Conservation (phyloP, 2,329 filamentous ascomycete genomes). For the Hypoxylon sp. region DNA sequence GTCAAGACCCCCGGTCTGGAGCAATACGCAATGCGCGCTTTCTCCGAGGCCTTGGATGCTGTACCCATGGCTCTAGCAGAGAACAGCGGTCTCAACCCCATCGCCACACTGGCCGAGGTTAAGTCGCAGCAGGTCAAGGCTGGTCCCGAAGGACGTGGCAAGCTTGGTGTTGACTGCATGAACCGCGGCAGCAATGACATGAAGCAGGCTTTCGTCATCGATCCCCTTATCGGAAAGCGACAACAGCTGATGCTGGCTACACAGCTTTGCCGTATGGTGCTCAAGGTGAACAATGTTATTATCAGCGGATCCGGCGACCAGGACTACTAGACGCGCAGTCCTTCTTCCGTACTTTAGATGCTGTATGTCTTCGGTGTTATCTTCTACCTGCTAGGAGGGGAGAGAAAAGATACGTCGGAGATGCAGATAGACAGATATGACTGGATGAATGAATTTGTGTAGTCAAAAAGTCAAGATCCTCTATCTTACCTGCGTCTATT, state of each 20-base stretch:
- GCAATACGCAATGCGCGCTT: constrained; percentile 99
- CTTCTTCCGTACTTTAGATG: too few species aligned
- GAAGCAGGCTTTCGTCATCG: constrained; percentile 97
- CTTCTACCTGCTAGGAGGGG: too few species aligned
- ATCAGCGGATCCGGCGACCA: constrained; percentile 86
- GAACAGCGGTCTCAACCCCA: constrained; percentile 95
- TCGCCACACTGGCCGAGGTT: constrained; percentile 91
- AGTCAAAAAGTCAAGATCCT: constrained; percentile 21
- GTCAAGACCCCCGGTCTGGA: constrained; percentile 96
- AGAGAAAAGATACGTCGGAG: not conserved
- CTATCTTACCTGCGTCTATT: too few species aligned
- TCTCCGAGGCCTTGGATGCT: constrained; percentile 91
- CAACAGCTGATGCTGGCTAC: constrained; percentile 96
- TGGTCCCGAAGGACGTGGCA: constrained; percentile 57
- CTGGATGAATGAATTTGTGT: constrained; percentile 3
- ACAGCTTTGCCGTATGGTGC: constrained; percentile 96
- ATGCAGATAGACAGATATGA: constrained; percentile 13
- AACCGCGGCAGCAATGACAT: constrained; percentile 93
- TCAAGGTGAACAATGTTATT: constrained; percentile 98
- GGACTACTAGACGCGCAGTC: constrained; percentile 74
- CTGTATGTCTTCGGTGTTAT: not conserved
- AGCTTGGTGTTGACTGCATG: constrained; percentile 98
- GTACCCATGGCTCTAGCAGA: constrained; percentile 96
- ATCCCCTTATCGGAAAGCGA: constrained; percentile 96
- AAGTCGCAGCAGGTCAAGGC: constrained; percentile 97